Percentiles rank a stretch among this genome's conserved stretches.
phyloP scores from a whole-genome alignment of 2,329 filamentous ascomycete species.

The Blastomyces emzantsi region DNA sequence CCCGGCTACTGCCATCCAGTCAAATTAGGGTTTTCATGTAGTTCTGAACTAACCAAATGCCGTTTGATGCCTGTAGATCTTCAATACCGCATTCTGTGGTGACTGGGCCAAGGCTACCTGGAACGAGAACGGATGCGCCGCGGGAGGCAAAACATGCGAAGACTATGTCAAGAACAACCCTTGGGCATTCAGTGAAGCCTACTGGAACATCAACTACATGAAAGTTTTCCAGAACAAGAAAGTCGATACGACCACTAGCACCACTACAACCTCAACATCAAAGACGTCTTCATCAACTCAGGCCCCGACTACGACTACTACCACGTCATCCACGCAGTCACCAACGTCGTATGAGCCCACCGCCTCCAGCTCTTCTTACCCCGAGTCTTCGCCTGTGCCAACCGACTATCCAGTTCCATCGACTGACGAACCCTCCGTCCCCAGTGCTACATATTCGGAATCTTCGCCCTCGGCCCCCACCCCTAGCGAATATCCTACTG shows the following conservation, averaged over 20 bases:
- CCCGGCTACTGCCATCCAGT: neutral
- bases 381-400: no score
- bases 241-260: neutral
- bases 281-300: neutral
- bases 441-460: neutral
- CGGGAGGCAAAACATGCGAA: slow-evolving; percentile 54
- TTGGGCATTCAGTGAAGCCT: slow-evolving; percentile 58
- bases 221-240: slow-evolving; percentile 46
- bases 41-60: slow-evolving; percentile 2
- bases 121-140: slow-evolving; percentile 48
- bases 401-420: neutral
- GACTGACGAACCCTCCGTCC: neutral
- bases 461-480: neutral
- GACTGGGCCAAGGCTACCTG: slow-evolving; percentile 69
- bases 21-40: neutral
- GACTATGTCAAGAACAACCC: slow-evolving; percentile 62
- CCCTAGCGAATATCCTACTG: neutral
- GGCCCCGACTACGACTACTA: neutral
- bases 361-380: no score
- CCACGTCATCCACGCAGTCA: slow-evolving; percentile 28
- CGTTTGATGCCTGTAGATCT: slow-evolving; percentile 22
- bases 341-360: no score
- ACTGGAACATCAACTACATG: slow-evolving; percentile 64
- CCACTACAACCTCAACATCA: neutral
- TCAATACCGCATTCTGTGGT: slow-evolving; percentile 75